Evolutionary conservation across 1,139 yeast genomes (phyloP), one percentile per base, ranked within the genome.

Genomic region (Scheffersomyces insectosa): DNA sequence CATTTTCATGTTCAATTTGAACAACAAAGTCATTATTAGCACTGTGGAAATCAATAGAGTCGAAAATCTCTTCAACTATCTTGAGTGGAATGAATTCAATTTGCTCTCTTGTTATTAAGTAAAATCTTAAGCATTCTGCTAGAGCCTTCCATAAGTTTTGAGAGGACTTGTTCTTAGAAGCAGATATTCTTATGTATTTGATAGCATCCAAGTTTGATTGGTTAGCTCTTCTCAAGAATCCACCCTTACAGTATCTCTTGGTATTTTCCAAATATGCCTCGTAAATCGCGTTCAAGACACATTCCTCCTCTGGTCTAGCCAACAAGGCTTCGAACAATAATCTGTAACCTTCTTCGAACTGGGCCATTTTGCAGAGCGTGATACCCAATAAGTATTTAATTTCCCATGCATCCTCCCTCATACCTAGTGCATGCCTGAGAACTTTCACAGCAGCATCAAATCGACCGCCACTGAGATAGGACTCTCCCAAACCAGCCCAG

Each of bases 401-500:
- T 39, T 80, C 75, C 85, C 88, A 82, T 0, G 59, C 48, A 25
- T 54, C 55, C 5, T 54, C 52, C 47, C 75, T 77, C 13, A 87
- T 54, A 20, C 72, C 68, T 34, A 79, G 57, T 0, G 93, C 89
- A 47, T 83, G 82, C 33, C 70, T 73, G 55, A 90, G 88, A 1
- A 95, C 97, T 59, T 87, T 90, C 7, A 79, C 75, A 0, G 97
- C 89, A 2, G 98, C 96, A 46, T 87, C 93, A 39, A 84, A 70
- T 49, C 97, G 76, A 5, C 99, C 99, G 63, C 95, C 82, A 37
- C 83, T 80, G 44, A 77, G 73, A 60, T 93, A 93, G 0, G 97
- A 95, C 62, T 95, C 99, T 15, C 99, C 99, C 32, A 93, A 70
- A 0, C 97, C 97, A 23, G 87, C 74, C 98, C 98, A 91, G 10